A percentile compares a stretch with the other conserved stretches of the same genome.
Conservation (phyloP, 192 early-diverging fungal species). For the Gorgonomyces haynaldii region DNA sequence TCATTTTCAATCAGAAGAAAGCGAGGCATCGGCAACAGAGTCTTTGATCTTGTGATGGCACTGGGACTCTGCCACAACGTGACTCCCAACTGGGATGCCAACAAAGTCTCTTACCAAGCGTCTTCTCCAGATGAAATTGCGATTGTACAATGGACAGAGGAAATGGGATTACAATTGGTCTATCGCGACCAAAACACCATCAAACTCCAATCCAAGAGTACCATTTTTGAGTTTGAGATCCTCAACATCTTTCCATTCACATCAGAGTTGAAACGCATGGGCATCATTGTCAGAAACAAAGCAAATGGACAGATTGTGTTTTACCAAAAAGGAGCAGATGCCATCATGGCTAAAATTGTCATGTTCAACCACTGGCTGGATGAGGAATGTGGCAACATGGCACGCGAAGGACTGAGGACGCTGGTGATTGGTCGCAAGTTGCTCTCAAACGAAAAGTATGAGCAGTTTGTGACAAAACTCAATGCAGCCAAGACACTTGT, state of each 20-base stretch:
- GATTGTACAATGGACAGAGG: conserved; percentile 83
- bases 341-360: conserved; percentile 78
- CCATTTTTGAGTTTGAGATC: conserved; percentile 54
- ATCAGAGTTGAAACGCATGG: conserved; percentile 96
- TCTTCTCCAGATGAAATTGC: conserved; percentile 95
- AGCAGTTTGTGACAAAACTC: conserved; percentile 13
- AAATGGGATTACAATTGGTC: conserved; percentile 71
- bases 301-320: conserved; percentile 68
- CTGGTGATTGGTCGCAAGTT: conserved; percentile 81
- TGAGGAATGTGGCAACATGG: conserved; percentile 96
- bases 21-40: conserved; percentile 71
- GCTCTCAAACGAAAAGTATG: conserved; percentile 50
- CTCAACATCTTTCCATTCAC: conserved; percentile 97
- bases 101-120: conserved; percentile 74
- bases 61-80: conserved; percentile 86
- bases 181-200: conserved; percentile 64
- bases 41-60: conserved; percentile 79
- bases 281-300: conserved; percentile 69
- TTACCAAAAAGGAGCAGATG: conserved; percentile 90
- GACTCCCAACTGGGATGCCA: conserved; percentile 52
- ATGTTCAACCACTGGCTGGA: conserved; percentile 93
- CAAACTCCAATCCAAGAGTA: conserved; percentile 7
- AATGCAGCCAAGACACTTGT: neutral
- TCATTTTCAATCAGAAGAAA: conserved; percentile 43
- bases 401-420: conserved; percentile 86